A percentile compares a stretch with the other conserved stretches of the same genome.
These are phyloP conservation scores for Chytriomyces confervae DNA, from an alignment of 192 early-diverging fungal genomes.

Conservation along the genomic window DNA sequence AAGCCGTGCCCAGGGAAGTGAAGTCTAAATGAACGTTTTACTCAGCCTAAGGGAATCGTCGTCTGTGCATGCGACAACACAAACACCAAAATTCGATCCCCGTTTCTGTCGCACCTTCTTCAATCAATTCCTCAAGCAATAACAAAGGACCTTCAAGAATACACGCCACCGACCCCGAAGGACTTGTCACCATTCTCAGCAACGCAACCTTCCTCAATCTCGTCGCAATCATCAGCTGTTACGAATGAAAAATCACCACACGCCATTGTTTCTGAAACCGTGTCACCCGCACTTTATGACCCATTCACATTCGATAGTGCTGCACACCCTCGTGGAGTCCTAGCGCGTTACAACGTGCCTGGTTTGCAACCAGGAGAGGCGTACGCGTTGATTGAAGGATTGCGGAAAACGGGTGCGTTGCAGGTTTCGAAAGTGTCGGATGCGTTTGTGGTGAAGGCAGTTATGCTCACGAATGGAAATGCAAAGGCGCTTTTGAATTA, in stretches of 20 bases:
- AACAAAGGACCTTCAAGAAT: not conserved
- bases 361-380: conserved; percentile 7
- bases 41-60: conserved; percentile 21
- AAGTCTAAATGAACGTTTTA: not conserved
- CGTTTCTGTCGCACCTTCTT: conserved; percentile 34
- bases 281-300: conserved; percentile 25
- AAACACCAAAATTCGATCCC: conserved; percentile 24
- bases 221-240: too few relatives aligned
- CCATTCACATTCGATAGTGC: conserved; percentile 23
- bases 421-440: conserved; percentile 1
- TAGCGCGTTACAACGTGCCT: not conserved
- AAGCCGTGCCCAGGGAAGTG: not conserved
- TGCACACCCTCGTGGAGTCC: not conserved
- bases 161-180: not conserved
- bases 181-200: conserved; percentile 15
- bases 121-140: not conserved
- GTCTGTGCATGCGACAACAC: conserved; percentile 32
- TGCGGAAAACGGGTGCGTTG: not conserved
- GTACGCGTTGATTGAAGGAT: conserved; percentile 14
- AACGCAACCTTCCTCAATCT: too few relatives aligned
- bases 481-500: conserved; percentile 19
- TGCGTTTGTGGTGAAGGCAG: conserved; percentile 27
- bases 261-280: not conserved
- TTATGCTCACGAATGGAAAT: conserved; percentile 29
- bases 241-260: not conserved